Evolutionary conservation across 495 filamentous ascomycete genomes (phyloP), one percentile per base, ranked within the genome.

Genomic region (Neurospora terricola): DNA sequence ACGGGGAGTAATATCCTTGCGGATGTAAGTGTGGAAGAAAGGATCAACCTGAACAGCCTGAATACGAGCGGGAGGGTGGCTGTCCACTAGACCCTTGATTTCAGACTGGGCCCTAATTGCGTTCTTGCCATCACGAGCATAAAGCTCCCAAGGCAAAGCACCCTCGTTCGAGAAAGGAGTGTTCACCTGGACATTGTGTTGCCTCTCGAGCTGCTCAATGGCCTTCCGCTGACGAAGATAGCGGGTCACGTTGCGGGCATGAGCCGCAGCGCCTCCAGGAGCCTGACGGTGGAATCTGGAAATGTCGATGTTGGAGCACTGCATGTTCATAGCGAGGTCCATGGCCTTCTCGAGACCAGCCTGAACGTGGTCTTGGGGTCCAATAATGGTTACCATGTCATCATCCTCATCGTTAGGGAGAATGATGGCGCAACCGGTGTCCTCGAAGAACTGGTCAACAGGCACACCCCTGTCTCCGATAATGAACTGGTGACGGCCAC

Each of bases 381-480:
- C 96, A 73, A 94, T 90, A 75, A 99, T 88, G 39, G 92, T 94
- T 34, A 97, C 86, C 71, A 87, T 90, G 74, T 97, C 93, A 59
- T 95, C 93, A 45, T 92, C 92, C 16, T 86, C 87, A 45, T 86
- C 83, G 38, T 86, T 89, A 38, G 96, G 94, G 30, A 98, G 77
- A 62, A 98, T 88, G 66, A 98, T 89, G 48, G 91, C 87, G 82
- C 96, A 99, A 70, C 95, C 96, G 68, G 95, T 98, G 74, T 97
- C 89, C 18, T 89, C 88, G 73, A 97, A 88, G 84, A 99, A 95
- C 62, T 97, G 87, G 70, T 97, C 90, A 59, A 94, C 82, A 4
- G 92, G 90, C 73, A 90, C 87, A 38, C 91, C 93, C 71, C 88
- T 84, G 43, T 96, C 90, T 43, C 93, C 93, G 74, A 97, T 89